Base-by-base conservation (phyloP, 345 rosid genomes). In the Raphanus raphanistrum region DNA sequence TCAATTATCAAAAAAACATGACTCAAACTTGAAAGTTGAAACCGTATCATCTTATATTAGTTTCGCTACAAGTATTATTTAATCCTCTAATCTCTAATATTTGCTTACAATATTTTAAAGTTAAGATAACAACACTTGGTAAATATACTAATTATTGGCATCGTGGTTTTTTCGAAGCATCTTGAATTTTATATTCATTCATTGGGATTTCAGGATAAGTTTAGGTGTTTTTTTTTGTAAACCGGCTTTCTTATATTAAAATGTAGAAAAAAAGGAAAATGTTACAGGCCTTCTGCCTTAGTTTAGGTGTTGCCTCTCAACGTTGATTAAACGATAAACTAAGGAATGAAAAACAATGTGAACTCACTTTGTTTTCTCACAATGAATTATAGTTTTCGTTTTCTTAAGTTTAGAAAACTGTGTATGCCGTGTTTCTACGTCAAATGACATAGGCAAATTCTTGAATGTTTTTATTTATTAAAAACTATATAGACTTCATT, bases 371-470 rank as follows among this genome's bases (percentile, higher is more conserved):
- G 35, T 26, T 26, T 55, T 21, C 29, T 55, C 62, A 58, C 32
- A 26, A 10, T 12, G 8, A 28, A 28, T 28, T 6, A 28, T 29
- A 11, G 12, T 60, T 60, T 12, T 12, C 35, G 4, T 5, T 60
- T 60, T 60, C 16, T 12, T 28, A 2, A 28, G 9, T 60, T 27
- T 2, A 12, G 32, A 58, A 59, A 68, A 8, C 29, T 48, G 17
- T 59, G 45, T 15, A 26, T 5, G 9, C 1, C 54, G 52, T 45
- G 41, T 26, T 48, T 69, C 7, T 8, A 63, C 54, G 80, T 70
- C 71, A 28, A 35, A 36, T 64, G 66, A 41, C 71, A 71, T 41
- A 71, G 66, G 57, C 70, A 11, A 54, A 27, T 38, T 63, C 6
- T 63, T 63, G 32, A 76, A 50, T 27, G 17, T 6, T 27, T 45